Evolutionary conservation across 31 red algal genomes (phyloP).

Genomic region (Endocladia muricata): DNA sequence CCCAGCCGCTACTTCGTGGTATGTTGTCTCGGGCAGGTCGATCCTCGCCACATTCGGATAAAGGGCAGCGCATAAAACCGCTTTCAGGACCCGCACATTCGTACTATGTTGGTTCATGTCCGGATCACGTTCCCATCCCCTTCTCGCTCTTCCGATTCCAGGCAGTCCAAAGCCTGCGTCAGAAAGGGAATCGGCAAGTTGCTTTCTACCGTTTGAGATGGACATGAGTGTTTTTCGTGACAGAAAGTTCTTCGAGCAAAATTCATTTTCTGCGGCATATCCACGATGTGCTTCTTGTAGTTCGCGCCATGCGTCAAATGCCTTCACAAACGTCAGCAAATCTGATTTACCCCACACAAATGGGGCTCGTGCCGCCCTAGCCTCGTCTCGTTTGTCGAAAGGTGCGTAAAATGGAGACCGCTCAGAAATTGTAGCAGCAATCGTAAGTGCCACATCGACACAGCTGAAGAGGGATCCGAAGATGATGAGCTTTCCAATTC

Average conservation of each 20-base stretch:
- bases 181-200: conserved; percentile 50
- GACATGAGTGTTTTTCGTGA: conserved; percentile 52
- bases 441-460: conserved; percentile 66
- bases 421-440: conserved; percentile 64
- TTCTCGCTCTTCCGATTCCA: background rate
- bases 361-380: conserved; percentile 31
- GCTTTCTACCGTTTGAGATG: conserved; percentile 54
- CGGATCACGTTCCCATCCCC: conserved; percentile 32
- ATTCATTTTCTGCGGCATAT: conserved; percentile 36
- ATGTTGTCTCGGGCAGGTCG: conserved; percentile 51
- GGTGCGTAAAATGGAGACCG: conserved; percentile 73
- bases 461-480: conserved; percentile 72
- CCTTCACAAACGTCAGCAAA: conserved; percentile 53
- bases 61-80: conserved; percentile 77
- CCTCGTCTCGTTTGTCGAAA: conserved; percentile 65
- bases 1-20: conserved; percentile 49
- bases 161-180: conserved; percentile 64
- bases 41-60: conserved; percentile 82
- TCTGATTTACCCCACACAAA: conserved; percentile 79
- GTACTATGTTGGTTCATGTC: conserved; percentile 25
- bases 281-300: conserved; percentile 31
- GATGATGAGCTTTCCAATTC: conserved; percentile 83
- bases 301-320: conserved; percentile 68
- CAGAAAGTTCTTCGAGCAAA: conserved; percentile 58
- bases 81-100: conserved; percentile 48